Conservation (phyloP, 768 basidiomycete genomes). For the Tulasnella sp. region DNA sequence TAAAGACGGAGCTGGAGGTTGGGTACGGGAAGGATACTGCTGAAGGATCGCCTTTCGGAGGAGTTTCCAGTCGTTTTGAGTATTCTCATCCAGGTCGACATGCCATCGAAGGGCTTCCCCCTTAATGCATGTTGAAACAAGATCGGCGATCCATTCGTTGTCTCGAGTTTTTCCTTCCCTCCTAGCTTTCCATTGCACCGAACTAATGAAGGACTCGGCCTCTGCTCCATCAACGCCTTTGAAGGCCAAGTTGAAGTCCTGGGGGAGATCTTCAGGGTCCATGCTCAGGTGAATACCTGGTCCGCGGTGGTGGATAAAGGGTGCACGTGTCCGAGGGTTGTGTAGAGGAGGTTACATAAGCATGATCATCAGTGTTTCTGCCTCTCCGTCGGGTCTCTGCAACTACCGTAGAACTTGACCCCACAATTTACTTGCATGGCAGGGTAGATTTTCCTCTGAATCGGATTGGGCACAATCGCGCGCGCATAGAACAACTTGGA, state of each 20-base stretch:
- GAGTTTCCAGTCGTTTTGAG: background rate
- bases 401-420: background rate
- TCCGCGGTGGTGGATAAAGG: background rate
- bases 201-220: background rate
- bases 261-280: background rate
- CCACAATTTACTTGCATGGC: background rate
- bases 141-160: background rate
- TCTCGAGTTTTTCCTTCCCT: conserved; percentile 1
- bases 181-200: background rate
- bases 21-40: background rate
- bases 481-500: no score
- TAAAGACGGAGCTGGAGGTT: no score
- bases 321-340: no score
- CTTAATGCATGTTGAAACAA: background rate
- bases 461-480: no score
- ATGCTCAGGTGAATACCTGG: background rate
- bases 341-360: no score
- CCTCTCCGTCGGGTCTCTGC: background rate
- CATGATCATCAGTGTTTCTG: background rate
- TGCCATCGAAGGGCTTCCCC: background rate
- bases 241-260: background rate
- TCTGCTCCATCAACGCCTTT: background rate
- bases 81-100: background rate
- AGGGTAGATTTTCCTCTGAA: no score
- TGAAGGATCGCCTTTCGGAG: background rate